Evolutionary conservation across 176 grass and related monocot genomes (phyloP).

Genomic region (Pontederia paniculata): DNA sequence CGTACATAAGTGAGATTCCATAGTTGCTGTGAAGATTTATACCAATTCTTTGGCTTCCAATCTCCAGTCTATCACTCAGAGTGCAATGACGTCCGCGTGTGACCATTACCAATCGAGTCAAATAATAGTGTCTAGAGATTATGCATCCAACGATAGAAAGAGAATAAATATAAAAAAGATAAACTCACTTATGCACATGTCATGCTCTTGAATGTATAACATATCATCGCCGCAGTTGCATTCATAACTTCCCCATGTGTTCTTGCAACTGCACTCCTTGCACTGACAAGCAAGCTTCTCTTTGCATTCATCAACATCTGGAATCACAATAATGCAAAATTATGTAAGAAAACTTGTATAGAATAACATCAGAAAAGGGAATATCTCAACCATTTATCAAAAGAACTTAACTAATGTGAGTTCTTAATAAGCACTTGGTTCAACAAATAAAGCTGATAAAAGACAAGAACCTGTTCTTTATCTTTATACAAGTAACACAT

Average conservation of each 20-base stretch:
- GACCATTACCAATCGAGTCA: not conserved
- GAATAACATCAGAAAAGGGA: not conserved
- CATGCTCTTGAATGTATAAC: slow-evolving; percentile 31
- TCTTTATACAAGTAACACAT: not conserved
- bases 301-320: slow-evolving; percentile 36
- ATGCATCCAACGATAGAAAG: slow-evolving; percentile 2
- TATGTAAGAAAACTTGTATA: not conserved
- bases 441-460: too few species aligned
- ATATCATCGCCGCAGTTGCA: slow-evolving; percentile 17
- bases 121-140: slow-evolving; percentile 3
- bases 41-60: not conserved
- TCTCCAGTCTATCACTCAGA: not conserved
- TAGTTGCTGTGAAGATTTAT: too few species aligned
- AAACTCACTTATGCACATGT: slow-evolving; percentile 32
- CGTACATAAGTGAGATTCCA: too few species aligned
- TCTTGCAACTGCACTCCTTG: slow-evolving; percentile 33
- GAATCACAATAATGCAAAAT: not conserved
- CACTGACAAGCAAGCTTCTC: slow-evolving; percentile 34
- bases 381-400: not conserved
- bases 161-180: not conserved
- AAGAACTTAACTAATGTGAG: too few species aligned
- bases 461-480: not conserved
- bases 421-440: too few species aligned
- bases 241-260: slow-evolving; percentile 31
- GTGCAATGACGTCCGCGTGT: too few species aligned